Evolutionary conservation across 257 asterid species (phyloP), one percentile per base, ranked within the genome.

Genomic region (Gentiana straminea): DNA sequence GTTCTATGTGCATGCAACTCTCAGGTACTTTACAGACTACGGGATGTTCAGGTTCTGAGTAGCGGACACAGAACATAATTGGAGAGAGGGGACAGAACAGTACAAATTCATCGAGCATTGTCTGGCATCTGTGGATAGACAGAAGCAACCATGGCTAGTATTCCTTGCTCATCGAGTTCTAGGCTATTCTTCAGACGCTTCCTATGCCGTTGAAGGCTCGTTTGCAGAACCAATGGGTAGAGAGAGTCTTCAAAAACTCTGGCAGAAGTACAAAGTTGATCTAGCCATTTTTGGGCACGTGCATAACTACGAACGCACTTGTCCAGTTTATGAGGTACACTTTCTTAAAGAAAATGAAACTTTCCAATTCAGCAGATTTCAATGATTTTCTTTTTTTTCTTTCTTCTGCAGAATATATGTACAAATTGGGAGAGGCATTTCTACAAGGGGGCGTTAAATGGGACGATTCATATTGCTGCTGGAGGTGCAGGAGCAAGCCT

Each of bases 401-500:
- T 10, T 13, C 8, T 51, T 48, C 1, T 65, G 69, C 86, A 89
- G 94, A 83, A 81, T 51, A 71, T 67, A 45, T 89, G 95, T 55
- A 81, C 89, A 15, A 86, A 58, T 62, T 66, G 78, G 0, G 92
- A 86, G 77, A 79, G 70, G 75, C 4, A 32, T 6, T 53, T 64
- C 60, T 89, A 89, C 46, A 73, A 70, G 65, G 95, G 97, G n/a
- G 58, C 82, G 61, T 73, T 84, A 70, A 84, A 84, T 3, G 96
- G 97, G 33, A 90, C 94, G 0, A 90, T 90, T 72, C 96, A 90
- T 46, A 86, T 86, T 57, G 96, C 75, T 58, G 96, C 94, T 3
- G 96, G 97, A 3, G 96, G 97, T 48, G 97, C 91, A 24, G 97
- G 97, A 1, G 88, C 94, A 15, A 78, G 83, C 67, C 85, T 90